Base-by-base conservation (phyloP, 805 yeast species). In the Lipomyces japonicus region DNA sequence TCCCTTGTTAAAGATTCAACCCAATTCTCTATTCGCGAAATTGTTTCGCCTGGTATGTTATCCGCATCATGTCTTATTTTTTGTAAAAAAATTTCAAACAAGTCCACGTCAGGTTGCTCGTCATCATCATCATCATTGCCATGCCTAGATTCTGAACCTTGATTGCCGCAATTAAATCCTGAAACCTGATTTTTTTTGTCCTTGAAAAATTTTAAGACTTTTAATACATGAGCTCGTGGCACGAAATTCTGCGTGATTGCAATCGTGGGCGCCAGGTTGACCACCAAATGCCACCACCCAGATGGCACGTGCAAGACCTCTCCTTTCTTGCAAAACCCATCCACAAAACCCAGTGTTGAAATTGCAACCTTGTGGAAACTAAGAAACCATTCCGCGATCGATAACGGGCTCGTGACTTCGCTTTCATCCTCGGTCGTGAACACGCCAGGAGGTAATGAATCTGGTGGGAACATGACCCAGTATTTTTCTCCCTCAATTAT, bases 261-360 rank as follows among this genome's bases (percentile, higher is more conserved):
- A 18, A 89, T 81, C n/a, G 81, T 73, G 37, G 64, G 88, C 50
- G 82, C 85, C 10, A 89, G 62, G 61, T 89, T 89, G n/a, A 89
- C 86, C 26, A 90, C 97, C 41, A 81, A 72, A 71, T 89, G 97
- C 97, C 97, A 89, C 97, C 97, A 89, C 0, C 95, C 95, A n/a
- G 89, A 76, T 2, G 97, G 97, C 5, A 89, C 97, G 64, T 84
- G 80, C 75, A 88, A 77, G 53, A 88, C 83, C 64, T 90, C 95
- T 4, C 90, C 91, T 0, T 88, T 84, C 57, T 79, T 80, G 0
- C 95, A 84, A 12, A 89, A 72, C 0, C 87, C 93, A 19, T 89
- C 79, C 19, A 73, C 63, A 59, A 86, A 82, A 21, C 75, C 73
- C 37, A 65, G 58, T 1, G 46, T n/a, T 18, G 79, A 68, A 3